Evolutionary conservation across 140 eudicot genomes (phyloP).

Genomic region (Bidens hawaiensis): DNA sequence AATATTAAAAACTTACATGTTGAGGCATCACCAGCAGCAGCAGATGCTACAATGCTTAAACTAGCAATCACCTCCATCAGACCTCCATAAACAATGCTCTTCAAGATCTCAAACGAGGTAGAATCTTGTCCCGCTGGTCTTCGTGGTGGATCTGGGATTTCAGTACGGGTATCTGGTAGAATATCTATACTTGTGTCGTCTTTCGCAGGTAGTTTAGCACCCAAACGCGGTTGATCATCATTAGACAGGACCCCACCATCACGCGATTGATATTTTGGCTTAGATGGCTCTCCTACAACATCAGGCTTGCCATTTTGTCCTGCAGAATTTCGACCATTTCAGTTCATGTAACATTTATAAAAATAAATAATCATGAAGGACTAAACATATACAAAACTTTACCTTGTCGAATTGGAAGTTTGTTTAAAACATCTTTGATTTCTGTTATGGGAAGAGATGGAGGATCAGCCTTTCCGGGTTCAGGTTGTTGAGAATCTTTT

Average conservation of each 20-base stretch:
- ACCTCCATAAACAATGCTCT: slow-evolving; percentile 63
- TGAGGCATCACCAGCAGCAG: slow-evolving; percentile 57
- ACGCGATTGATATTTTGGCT: background rate
- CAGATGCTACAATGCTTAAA: slow-evolving; percentile 57
- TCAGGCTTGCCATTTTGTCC: background rate
- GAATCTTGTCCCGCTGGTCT: slow-evolving; percentile 13
- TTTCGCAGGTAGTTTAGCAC: no score
- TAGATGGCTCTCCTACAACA: background rate
- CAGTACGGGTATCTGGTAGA: background rate
- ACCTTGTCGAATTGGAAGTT: slow-evolving; percentile 19
- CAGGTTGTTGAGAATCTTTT: background rate
- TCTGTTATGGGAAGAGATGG: background rate
- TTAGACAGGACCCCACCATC: background rate
- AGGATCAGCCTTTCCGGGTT: background rate
- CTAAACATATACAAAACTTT: background rate
- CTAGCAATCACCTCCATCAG: slow-evolving; percentile 52
- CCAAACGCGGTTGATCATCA: background rate
- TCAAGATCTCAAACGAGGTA: slow-evolving; percentile 39
- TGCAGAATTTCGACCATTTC: background rate
- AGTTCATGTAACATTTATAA: background rate
- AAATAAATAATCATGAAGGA: background rate
- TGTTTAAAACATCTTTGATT: background rate
- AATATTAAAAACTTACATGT: slow-evolving; percentile 30
- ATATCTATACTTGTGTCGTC: background rate
- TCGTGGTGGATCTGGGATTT: background rate